Conservation (phyloP, 2,329 filamentous ascomycete species). For the Aspergillus sp. region DNA sequence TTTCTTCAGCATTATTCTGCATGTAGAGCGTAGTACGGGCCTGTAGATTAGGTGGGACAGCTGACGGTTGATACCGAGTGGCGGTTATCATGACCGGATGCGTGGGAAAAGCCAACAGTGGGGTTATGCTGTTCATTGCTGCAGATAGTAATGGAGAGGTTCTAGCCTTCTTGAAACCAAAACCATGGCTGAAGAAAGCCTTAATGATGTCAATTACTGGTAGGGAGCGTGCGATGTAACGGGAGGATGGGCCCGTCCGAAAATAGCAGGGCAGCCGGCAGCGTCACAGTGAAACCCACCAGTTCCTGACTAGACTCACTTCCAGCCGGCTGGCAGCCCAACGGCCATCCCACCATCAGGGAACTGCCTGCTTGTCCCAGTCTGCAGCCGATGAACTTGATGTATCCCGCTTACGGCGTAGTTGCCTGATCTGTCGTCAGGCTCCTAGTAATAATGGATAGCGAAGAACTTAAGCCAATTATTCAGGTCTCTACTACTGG, state of each 20-base stretch:
- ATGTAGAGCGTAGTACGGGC: not conserved
- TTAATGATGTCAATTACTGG: constrained; percentile 1
- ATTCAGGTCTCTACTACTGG: constrained; percentile 1
- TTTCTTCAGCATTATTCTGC: constrained; percentile 20
- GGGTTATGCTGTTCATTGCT: not conserved
- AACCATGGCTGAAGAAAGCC: not conserved
- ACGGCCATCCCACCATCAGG: not conserved
- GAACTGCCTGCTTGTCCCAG: no score
- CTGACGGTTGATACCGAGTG: not conserved
- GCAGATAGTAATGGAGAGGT: not conserved
- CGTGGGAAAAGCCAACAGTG: not conserved
- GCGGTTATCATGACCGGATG: not conserved
- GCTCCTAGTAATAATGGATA: not conserved
- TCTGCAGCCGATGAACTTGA: not conserved
- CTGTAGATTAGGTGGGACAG: not conserved
- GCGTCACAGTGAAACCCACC: not conserved
- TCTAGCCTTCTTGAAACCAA: not conserved
- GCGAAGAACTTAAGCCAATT: constrained; percentile 3
- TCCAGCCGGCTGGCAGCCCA: not conserved
- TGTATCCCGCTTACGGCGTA: not conserved
- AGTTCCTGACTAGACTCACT: constrained; percentile 7
- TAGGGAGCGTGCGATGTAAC: constrained; percentile 4
- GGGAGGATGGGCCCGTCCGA: not conserved
- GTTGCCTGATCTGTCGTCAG: not conserved
- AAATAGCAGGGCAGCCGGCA: constrained; percentile 7